phyloP scores from a whole-genome alignment of 192 early-diverging fungal species.

The Chytriomyces hyalinus region DNA sequence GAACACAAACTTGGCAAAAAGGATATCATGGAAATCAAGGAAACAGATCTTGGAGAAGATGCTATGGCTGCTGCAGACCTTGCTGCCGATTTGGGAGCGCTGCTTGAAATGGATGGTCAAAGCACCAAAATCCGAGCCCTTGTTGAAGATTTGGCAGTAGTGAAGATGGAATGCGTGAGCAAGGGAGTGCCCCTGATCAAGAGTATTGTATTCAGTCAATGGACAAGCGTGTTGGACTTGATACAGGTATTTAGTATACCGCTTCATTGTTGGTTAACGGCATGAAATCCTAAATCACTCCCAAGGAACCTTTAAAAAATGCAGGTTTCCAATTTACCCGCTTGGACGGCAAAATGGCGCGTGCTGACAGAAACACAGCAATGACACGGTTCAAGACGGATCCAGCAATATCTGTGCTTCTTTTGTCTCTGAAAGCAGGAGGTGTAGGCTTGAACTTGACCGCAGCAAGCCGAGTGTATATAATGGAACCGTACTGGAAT shows the following conservation, averaged over 20 bases:
- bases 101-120: constrained; percentile 39
- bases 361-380: constrained; percentile 60
- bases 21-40: constrained; percentile 57
- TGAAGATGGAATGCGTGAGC: constrained; percentile 27
- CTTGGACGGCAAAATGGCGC: constrained; percentile 61
- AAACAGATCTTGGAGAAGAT: constrained; percentile 38
- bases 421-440: constrained; percentile 65
- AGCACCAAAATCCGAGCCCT: constrained; percentile 54
- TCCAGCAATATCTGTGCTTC: constrained; percentile 51
- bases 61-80: constrained; percentile 44
- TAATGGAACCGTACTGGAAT: constrained; percentile 69
- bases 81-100: constrained; percentile 18
- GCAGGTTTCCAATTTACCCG: constrained; percentile 45
- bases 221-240: constrained; percentile 67
- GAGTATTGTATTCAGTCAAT: constrained; percentile 94
- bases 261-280: neutral
- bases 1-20: constrained; percentile 22
- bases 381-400: constrained; percentile 65
- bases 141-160: constrained; percentile 42
- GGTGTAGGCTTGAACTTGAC: constrained; percentile 69
- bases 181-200: constrained; percentile 52
- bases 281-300: neutral
- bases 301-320: constrained; percentile 29
- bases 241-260: constrained; percentile 33
- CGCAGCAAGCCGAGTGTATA: constrained; percentile 54